phyloP scores from a whole-genome alignment of 2,329 filamentous ascomycete genomes.

The Fusarium sarcochroum region DNA sequence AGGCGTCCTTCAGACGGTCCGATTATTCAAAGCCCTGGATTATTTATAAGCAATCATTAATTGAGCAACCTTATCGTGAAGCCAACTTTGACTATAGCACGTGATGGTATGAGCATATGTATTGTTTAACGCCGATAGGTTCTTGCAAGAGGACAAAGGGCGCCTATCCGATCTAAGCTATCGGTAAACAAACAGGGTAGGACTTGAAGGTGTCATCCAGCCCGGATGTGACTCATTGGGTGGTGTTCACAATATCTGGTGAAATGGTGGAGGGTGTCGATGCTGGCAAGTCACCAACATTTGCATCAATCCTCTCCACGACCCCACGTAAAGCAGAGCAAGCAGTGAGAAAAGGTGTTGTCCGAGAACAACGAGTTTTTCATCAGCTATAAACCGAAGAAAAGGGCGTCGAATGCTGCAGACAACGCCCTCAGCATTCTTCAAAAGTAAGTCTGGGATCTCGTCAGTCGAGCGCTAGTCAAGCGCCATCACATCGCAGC shows the following conservation, averaged over 20 bases:
- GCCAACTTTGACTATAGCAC: no score
- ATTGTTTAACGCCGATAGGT: no score
- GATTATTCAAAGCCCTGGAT: not conserved
- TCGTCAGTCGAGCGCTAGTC: slow-evolving; percentile 12
- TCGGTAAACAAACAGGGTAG: no score
- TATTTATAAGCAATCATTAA: not conserved
- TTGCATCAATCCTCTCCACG: slow-evolving; percentile 61
- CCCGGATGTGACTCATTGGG: no score
- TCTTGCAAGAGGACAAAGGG: no score
- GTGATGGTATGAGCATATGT: no score
- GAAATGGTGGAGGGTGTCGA: not conserved
- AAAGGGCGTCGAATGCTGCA: slow-evolving; percentile 17
- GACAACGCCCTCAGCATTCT: slow-evolving; percentile 3
- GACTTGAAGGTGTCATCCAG: no score
- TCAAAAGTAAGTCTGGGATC: slow-evolving; percentile 1
- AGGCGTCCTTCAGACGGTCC: no score
- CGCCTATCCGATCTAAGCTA: no score
- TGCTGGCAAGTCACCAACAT: not conserved
- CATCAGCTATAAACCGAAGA: slow-evolving; percentile 37
- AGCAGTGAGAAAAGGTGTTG: slow-evolving; percentile 67
- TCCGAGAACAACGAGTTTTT: slow-evolving; percentile 39
- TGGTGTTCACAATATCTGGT: not conserved
- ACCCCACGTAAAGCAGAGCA: slow-evolving; percentile 60
- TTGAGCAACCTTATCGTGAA: not conserved
- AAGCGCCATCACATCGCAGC: slow-evolving; percentile 27